Conservation (phyloP, 768 basidiomycete species). For the Rhizopogon roseolus region DNA sequence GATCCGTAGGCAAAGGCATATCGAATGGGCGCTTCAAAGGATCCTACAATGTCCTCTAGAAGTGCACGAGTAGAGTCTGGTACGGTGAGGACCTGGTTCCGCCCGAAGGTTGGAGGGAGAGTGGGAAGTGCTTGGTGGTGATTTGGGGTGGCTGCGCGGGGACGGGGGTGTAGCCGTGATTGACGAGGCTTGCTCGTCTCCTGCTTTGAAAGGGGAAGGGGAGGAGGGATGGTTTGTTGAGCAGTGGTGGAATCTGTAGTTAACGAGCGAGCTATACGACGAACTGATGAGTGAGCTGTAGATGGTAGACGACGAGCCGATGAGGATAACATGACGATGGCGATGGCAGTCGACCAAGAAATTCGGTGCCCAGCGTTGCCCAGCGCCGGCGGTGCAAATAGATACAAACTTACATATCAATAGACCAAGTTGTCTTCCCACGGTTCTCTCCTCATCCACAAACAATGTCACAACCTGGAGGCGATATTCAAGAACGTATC, state of each 20-base stretch:
- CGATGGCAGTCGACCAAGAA: not conserved
- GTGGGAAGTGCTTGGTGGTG: conserved; percentile 37
- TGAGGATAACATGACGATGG: not conserved
- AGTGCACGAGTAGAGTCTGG: conserved; percentile 75
- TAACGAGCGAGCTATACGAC: conserved; percentile 16
- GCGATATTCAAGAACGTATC: conserved; percentile 88
- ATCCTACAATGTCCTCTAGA: conserved; percentile 71
- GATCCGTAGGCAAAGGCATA: conserved; percentile 98
- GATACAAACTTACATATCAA: conserved; percentile 1
- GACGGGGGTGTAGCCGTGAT: conserved; percentile 39
- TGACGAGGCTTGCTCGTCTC: conserved; percentile 24
- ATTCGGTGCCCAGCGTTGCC: not conserved
- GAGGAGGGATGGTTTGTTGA: conserved; percentile 22
- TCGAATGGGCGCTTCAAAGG: conserved; percentile 87
- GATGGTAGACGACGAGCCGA: conserved; percentile 9
- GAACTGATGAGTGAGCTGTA: conserved; percentile 6
- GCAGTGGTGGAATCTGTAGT: conserved; percentile 22
- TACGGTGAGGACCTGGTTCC: conserved; percentile 78
- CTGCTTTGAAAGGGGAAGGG: conserved; percentile 23
- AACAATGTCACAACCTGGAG: conserved; percentile 73
- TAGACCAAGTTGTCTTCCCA: not conserved
- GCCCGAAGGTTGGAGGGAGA: conserved; percentile 70
- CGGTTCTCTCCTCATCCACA: conserved; percentile 1
- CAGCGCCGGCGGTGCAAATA: not conserved
- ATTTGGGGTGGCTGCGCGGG: conserved; percentile 27